These are phyloP conservation scores for Penicillium herquei DNA, from an alignment of 495 filamentous ascomycete genomes.

Conservation along the genomic window DNA sequence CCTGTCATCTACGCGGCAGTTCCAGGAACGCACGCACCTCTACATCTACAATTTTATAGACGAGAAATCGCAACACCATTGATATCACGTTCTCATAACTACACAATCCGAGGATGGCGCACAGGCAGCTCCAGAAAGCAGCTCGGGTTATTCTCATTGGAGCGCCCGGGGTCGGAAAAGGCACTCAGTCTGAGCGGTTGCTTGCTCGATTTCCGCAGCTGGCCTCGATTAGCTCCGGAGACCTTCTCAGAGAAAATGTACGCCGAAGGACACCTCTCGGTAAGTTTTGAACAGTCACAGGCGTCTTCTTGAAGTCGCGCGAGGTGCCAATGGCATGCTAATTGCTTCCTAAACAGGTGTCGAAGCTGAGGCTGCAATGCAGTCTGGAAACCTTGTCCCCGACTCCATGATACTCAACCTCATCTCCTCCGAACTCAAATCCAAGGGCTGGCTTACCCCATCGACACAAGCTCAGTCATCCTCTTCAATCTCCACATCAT, in stretches of 20 bases:
- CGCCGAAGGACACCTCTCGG: conserved; percentile 81
- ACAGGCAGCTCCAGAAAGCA: conserved; percentile 65
- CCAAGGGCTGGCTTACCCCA: conserved; percentile 72
- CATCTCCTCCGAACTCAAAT: conserved; percentile 81
- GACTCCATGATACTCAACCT: conserved; percentile 90
- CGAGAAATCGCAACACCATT: conserved; percentile 1
- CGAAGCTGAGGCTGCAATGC: conserved; percentile 85
- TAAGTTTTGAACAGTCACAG: conserved; percentile 36
- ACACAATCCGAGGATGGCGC: conserved; percentile 15
- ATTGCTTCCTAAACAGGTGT: conserved; percentile 54
- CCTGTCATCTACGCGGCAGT: conserved; percentile 7
- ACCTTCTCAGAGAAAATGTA: conserved; percentile 89
- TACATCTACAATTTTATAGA: conserved; percentile 8
- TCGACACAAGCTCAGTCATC: conserved; percentile 14
- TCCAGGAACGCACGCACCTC: conserved; percentile 10
- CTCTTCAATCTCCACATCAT: not conserved
- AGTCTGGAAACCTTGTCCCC: conserved; percentile 76
- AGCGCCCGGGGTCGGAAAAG: conserved; percentile 90
- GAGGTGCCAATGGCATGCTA: not conserved
- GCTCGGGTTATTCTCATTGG: conserved; percentile 94
- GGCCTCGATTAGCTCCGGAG: conserved; percentile 89
- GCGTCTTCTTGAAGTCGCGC: not conserved
- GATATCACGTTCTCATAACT: not conserved
- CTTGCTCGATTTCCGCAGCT: conserved; percentile 84
- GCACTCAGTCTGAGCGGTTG: conserved; percentile 88